These are phyloP conservation scores for Umbelopsis sp. DNA, from an alignment of 371 early-diverging fungal genomes.

Conservation along the genomic window DNA sequence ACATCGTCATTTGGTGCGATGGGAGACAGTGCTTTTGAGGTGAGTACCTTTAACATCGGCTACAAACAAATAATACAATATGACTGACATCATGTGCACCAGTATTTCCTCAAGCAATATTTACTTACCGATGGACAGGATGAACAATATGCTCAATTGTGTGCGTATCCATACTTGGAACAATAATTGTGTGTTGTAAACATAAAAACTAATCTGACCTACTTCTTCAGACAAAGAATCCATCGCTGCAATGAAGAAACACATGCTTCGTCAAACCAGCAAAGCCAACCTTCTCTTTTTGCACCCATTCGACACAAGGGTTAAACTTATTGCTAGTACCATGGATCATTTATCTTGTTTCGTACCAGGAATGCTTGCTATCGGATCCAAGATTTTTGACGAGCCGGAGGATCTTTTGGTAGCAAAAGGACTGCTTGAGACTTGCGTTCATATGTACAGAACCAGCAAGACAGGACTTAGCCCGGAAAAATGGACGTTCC, in stretches of 20 bases:
- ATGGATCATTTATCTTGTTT: constrained; percentile 74
- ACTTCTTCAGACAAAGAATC: constrained; percentile 45
- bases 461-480: constrained; percentile 56
- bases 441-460: constrained; percentile 66
- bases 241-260: constrained; percentile 47
- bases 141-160: constrained; percentile 54
- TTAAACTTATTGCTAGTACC: constrained; percentile 19
- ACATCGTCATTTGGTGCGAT: constrained; percentile 51
- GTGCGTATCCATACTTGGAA: constrained; percentile 40
- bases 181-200: constrained; percentile 26
- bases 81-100: background rate
- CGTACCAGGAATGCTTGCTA: constrained; percentile 72
- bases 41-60: constrained; percentile 9
- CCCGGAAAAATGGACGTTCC: constrained; percentile 53
- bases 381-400: constrained; percentile 58
- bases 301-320: constrained; percentile 41
- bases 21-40: constrained; percentile 62
- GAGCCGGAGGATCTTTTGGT: constrained; percentile 48
- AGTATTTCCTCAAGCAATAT: constrained; percentile 80
- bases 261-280: constrained; percentile 53
- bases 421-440: constrained; percentile 56
- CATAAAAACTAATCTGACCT: constrained; percentile 19
- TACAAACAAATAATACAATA: too few species aligned
- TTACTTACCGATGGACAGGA: constrained; percentile 55
- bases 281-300: constrained; percentile 50